Evolutionary conservation across 163 green algal species (phyloP).

Genomic region (Volvox carteri): DNA sequence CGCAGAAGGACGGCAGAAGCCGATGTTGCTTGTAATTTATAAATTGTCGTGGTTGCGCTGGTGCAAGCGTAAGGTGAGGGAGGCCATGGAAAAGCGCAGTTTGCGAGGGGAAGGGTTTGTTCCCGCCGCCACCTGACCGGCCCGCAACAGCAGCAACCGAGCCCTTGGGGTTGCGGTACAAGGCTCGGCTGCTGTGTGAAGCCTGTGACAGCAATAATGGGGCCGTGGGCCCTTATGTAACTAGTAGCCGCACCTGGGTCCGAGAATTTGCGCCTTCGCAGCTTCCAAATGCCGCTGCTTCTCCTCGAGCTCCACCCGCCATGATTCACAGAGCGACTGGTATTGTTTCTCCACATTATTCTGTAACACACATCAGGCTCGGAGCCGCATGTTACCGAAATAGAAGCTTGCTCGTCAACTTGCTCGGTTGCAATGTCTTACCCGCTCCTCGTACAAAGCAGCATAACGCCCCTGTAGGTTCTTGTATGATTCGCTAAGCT

Average conservation of each 20-base stretch:
- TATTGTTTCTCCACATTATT: slow-evolving; percentile 73
- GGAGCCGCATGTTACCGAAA: background rate
- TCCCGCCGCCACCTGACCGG: no score
- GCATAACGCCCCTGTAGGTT: slow-evolving; percentile 59
- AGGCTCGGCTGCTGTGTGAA: no score
- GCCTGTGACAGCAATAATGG: no score
- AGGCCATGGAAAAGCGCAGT: no score
- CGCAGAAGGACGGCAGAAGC: no score
- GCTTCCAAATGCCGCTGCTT: slow-evolving; percentile 75
- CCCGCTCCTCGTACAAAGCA: slow-evolving; percentile 67
- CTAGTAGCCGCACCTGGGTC: slow-evolving; percentile 56
- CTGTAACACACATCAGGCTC: slow-evolving; percentile 31
- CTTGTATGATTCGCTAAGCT: slow-evolving; percentile 57
- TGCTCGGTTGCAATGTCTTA: slow-evolving; percentile 4
- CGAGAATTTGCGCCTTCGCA: slow-evolving; percentile 65
- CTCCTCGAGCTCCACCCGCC: slow-evolving; percentile 72
- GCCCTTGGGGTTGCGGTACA: no score
- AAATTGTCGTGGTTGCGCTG: no score
- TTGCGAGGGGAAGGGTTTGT: no score
- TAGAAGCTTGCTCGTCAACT: background rate
- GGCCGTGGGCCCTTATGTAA: background rate
- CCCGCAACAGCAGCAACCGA: no score
- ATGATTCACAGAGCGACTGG: slow-evolving; percentile 75
- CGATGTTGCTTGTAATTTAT: no score
- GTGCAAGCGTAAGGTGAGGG: no score